Evolutionary conservation across 441 rosid species (phyloP).

Genomic region (Biscutella auriculata): DNA sequence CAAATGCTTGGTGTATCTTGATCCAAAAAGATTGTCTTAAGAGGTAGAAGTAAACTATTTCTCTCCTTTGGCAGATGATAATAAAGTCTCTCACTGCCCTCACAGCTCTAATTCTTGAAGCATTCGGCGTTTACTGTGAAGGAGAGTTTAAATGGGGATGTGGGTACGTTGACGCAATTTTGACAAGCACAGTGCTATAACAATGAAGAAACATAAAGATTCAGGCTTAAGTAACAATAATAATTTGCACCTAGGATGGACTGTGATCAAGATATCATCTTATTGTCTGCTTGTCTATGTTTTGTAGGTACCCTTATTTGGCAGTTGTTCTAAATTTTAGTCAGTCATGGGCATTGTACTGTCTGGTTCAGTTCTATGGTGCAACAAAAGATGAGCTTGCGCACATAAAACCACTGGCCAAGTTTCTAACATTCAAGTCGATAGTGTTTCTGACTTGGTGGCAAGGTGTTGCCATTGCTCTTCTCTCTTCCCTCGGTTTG

Average conservation of each 20-base stretch:
- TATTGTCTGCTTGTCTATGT: slow-evolving; percentile 5
- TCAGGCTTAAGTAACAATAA: background rate
- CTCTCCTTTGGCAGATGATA: slow-evolving; percentile 63
- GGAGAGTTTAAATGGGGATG: slow-evolving; percentile 87
- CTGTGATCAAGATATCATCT: slow-evolving; percentile 3
- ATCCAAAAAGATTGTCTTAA: slow-evolving; percentile 14
- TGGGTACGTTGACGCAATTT: slow-evolving; percentile 55
- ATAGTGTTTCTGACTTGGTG: slow-evolving; percentile 98
- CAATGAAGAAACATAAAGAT: background rate
- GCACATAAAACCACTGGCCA: slow-evolving; percentile 86
- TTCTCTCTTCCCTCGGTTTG: slow-evolving; percentile 71
- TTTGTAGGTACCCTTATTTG: slow-evolving; percentile 83
- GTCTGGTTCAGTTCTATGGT: slow-evolving; percentile 87
- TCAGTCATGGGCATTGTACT: slow-evolving; percentile 96
- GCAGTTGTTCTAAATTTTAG: slow-evolving; percentile 95
- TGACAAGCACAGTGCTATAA: background rate
- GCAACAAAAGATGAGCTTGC: slow-evolving; percentile 84
- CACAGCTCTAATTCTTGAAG: slow-evolving; percentile 86
- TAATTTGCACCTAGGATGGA: background rate
- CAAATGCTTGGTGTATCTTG: background rate
- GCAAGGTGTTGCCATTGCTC: slow-evolving; percentile 98
- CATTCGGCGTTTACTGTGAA: slow-evolving; percentile 82
- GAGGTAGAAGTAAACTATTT: slow-evolving; percentile 12
- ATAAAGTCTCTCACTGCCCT: slow-evolving; percentile 73
- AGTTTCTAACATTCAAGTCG: slow-evolving; percentile 87